Conservation (phyloP, 208 protist genomes). For the Leishmania guyanensis region DNA sequence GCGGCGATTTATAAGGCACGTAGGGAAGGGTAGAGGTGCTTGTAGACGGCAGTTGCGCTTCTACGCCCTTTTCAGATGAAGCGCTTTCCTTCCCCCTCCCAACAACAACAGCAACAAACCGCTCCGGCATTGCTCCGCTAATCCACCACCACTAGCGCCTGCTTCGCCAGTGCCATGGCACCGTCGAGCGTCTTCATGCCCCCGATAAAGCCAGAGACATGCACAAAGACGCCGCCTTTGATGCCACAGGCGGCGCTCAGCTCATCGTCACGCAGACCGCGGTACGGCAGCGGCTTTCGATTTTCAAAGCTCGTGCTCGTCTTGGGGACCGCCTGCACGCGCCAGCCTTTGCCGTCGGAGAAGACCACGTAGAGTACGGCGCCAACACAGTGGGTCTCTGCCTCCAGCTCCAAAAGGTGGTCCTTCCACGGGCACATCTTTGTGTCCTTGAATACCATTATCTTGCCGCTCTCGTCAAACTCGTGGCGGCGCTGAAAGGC, state of each 20-base stretch:
- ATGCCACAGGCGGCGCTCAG: constrained; percentile 87
- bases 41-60: neutral
- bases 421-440: constrained; percentile 94
- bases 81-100: neutral
- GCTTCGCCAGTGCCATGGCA: constrained; percentile 90
- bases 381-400: constrained; percentile 48
- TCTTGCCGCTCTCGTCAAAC: constrained; percentile 71
- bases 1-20: neutral
- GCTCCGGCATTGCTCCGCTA: neutral
- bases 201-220: constrained; percentile 96
- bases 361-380: constrained; percentile 91
- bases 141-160: constrained; percentile 52
- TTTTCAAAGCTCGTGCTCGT: constrained; percentile 68
- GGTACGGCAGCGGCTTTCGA: constrained; percentile 91
- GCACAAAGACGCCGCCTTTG: constrained; percentile 93
- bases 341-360: constrained; percentile 86
- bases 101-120: too few relatives aligned
- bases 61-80: neutral
- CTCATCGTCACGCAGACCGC: constrained; percentile 93
- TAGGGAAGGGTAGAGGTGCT: neutral
- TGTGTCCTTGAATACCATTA: constrained; percentile 75
- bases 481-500: constrained; percentile 57
- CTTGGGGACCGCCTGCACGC: constrained; percentile 91
- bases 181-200: constrained; percentile 94
- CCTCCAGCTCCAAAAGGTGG: constrained; percentile 92